These are phyloP conservation scores for Malassezia furfur DNA, from an alignment of 1,284 basidiomycete genomes.

Conservation along the genomic window DNA sequence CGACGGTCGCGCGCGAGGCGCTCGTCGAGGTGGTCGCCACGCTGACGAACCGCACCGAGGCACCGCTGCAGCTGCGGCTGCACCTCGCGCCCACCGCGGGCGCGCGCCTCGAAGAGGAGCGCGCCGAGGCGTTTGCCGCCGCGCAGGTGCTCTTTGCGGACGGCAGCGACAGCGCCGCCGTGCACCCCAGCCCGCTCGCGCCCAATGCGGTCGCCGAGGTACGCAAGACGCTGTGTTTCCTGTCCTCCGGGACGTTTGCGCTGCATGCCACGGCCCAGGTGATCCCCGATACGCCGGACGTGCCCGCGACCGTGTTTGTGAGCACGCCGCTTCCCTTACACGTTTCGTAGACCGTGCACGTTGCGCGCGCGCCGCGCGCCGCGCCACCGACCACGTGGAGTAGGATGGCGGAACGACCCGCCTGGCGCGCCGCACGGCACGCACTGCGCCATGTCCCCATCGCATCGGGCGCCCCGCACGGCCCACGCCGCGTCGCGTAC, in stretches of 20 bases:
- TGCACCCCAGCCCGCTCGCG: constrained; percentile 6
- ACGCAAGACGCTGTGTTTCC: constrained; percentile 16
- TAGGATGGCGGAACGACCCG: too few species aligned
- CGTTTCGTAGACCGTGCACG: neutral
- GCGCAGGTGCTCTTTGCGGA: constrained; percentile 18
- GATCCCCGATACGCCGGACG: neutral
- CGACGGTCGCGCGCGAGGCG: neutral
- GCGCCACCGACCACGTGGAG: too few species aligned
- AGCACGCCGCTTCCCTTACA: neutral
- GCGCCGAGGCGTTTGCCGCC: constrained; percentile 1
- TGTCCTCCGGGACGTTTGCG: constrained; percentile 13
- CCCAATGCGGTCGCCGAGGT: neutral
- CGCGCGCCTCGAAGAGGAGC: neutral
- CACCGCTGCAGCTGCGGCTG: neutral
- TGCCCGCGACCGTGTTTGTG: neutral
- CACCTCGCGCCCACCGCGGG: neutral
- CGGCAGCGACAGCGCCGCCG: constrained; percentile 10
- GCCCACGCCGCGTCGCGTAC: too few species aligned
- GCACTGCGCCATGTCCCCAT: too few species aligned
- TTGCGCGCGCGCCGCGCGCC: too few species aligned
- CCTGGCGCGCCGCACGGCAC: too few species aligned
- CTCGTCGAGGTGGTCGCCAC: neutral
- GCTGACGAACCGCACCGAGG: neutral
- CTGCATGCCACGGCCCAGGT: neutral
- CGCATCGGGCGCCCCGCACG: too few species aligned